phyloP scores from a whole-genome alignment of 768 basidiomycete species.

The Sutorius australiensis region DNA sequence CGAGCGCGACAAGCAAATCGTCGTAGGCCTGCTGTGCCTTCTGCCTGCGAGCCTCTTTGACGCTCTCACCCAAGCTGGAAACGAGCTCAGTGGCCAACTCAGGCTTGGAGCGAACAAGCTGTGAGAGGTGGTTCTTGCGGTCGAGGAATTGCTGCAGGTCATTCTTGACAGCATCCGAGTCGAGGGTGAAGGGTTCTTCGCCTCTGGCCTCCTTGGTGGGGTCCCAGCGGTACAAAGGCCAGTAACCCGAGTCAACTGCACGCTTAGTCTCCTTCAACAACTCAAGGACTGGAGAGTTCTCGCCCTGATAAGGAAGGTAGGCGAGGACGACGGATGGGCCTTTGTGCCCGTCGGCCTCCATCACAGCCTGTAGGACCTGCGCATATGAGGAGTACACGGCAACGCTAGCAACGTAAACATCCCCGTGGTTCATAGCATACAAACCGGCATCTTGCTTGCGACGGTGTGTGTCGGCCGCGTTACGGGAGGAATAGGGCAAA shows the following conservation, averaged over 20 bases:
- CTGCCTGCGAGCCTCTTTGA: constrained; percentile 78
- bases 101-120: constrained; percentile 80
- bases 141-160: constrained; percentile 93
- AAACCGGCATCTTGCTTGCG: constrained; percentile 95
- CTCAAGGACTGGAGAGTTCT: constrained; percentile 75
- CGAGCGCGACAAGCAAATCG: constrained; percentile 76
- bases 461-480: constrained; percentile 62
- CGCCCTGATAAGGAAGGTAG: constrained; percentile 84
- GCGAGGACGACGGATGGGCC: constrained; percentile 93
- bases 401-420: constrained; percentile 92
- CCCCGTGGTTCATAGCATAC: constrained; percentile 98
- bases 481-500: constrained; percentile 79
- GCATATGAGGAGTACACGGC: constrained; percentile 96
- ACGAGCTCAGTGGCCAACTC: constrained; percentile 80
- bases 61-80: constrained; percentile 75
- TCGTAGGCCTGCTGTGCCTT: constrained; percentile 83
- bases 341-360: constrained; percentile 85
- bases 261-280: constrained; percentile 97
- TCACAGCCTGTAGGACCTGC: constrained; percentile 86
- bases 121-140: constrained; percentile 93
- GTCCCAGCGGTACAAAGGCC: constrained; percentile 98
- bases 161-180: constrained; percentile 91
- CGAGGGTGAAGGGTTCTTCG: constrained; percentile 85
- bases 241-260: constrained; percentile 93
- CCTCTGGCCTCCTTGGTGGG: constrained; percentile 74